A percentile compares a stretch with the other conserved stretches of the same genome.
These are phyloP conservation scores for Cymbopogon citratus DNA, from an alignment of 176 grass and related monocot species.

Conservation along the genomic window DNA sequence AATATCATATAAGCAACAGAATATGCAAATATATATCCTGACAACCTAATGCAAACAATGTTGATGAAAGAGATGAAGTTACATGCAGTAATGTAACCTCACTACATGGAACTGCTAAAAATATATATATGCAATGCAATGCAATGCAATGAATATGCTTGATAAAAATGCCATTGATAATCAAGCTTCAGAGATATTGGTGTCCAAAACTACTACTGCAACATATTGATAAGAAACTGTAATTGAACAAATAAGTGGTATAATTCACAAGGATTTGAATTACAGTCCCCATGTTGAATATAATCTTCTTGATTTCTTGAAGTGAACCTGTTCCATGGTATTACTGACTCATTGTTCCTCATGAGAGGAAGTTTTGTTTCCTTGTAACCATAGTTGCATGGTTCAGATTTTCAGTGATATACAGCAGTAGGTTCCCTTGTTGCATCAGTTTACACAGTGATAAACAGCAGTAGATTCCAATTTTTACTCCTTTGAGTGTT, in stretches of 20 bases:
- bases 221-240: slow-evolving; percentile 2
- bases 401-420: slow-evolving; percentile 28
- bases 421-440: slow-evolving; percentile 14
- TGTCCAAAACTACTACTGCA: neutral
- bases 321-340: slow-evolving; percentile 24
- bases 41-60: slow-evolving; percentile 4
- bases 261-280: neutral
- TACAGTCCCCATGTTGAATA: slow-evolving; percentile 13
- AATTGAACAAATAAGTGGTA: neutral
- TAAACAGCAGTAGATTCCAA: slow-evolving; percentile 27
- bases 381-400: slow-evolving; percentile 25
- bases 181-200: neutral
- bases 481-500: slow-evolving; percentile 50
- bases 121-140: neutral
- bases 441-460: slow-evolving; percentile 17
- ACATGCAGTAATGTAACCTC: slow-evolving; percentile 9
- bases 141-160: neutral
- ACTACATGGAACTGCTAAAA: neutral
- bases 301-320: slow-evolving; percentile 29
- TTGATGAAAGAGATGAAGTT: neutral
- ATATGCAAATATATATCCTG: neutral
- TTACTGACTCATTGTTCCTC: slow-evolving; percentile 34
- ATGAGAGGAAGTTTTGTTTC: slow-evolving; percentile 35
- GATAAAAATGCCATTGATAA: neutral
- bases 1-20: slow-evolving; percentile 25